A percentile compares a stretch with the other conserved stretches of the same genome.
Conservation (phyloP, 2,329 filamentous ascomycete species). For the Colletotrichum simmondsii region DNA sequence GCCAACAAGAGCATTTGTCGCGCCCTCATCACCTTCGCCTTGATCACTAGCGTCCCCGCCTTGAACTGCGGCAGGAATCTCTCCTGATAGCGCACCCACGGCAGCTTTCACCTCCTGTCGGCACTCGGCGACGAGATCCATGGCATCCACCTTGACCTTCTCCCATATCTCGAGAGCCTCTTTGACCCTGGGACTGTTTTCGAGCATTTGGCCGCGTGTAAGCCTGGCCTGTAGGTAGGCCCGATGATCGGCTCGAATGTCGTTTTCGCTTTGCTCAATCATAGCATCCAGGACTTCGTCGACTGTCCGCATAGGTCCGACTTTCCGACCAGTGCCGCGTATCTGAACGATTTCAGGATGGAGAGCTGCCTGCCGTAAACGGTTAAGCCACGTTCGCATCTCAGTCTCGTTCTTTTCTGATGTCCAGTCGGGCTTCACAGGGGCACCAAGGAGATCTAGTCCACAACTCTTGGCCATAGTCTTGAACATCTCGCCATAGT, state of each 20-base stretch:
- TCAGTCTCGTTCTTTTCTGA: constrained; percentile 71
- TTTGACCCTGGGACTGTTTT: constrained; percentile 75
- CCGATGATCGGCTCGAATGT: constrained; percentile 76
- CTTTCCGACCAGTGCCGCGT: constrained; percentile 69
- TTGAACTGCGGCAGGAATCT: background rate
- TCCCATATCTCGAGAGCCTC: constrained; percentile 79
- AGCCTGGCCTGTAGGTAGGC: constrained; percentile 72
- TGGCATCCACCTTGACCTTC: constrained; percentile 60
- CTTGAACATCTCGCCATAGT: constrained; percentile 81
- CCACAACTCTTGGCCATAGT: constrained; percentile 79
- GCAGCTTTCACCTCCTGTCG: constrained; percentile 70
- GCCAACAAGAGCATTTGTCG: constrained; percentile 56
- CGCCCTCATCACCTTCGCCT: constrained; percentile 39
- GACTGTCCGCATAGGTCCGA: constrained; percentile 80
- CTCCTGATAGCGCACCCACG: constrained; percentile 40
- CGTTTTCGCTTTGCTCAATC: constrained; percentile 84
- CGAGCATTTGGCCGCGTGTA: constrained; percentile 79
- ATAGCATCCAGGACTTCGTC: constrained; percentile 89
- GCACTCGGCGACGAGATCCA: constrained; percentile 69
- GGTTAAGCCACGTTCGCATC: constrained; percentile 84
- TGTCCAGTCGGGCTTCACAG: constrained; percentile 71
- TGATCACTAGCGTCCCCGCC: constrained; percentile 43
- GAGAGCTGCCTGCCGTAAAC: constrained; percentile 83
- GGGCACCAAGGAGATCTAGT: constrained; percentile 72
- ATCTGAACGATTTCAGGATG: constrained; percentile 82